phyloP scores from a whole-genome alignment of 495 filamentous ascomycete species.

The Gamarada debralockiae region DNA sequence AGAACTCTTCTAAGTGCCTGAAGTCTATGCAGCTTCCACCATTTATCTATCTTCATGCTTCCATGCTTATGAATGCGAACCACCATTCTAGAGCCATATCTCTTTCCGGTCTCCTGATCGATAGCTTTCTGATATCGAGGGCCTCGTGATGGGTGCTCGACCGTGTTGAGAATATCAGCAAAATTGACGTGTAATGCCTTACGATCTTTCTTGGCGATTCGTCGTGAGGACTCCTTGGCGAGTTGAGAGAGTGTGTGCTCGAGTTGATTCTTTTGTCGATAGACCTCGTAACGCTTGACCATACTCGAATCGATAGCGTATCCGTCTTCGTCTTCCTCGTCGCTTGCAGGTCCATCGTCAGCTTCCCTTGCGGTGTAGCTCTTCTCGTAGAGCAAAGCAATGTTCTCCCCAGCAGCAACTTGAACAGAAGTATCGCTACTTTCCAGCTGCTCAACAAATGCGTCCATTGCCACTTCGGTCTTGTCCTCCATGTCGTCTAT shows the following conservation, averaged over 20 bases:
- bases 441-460: slow-evolving; percentile 86
- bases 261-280: slow-evolving; percentile 32
- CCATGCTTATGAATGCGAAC: slow-evolving; percentile 70
- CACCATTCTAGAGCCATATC: slow-evolving; percentile 74
- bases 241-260: slow-evolving; percentile 39
- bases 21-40: slow-evolving; percentile 83
- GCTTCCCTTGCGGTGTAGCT: slow-evolving; percentile 65
- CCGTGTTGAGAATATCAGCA: slow-evolving; percentile 75
- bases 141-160: slow-evolving; percentile 72
- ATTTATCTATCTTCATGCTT: slow-evolving; percentile 77
- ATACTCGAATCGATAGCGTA: slow-evolving; percentile 32
- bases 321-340: slow-evolving; percentile 46
- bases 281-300: slow-evolving; percentile 36
- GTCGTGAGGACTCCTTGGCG: slow-evolving; percentile 58
- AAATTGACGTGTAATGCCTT: slow-evolving; percentile 77
- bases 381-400: slow-evolving; percentile 87
- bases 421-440: slow-evolving; percentile 74
- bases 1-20: slow-evolving; percentile 73
- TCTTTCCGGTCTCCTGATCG: slow-evolving; percentile 63
- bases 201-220: slow-evolving; percentile 74
- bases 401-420: slow-evolving; percentile 83
- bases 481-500: slow-evolving; percentile 75
- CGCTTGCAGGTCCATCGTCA: slow-evolving; percentile 47
- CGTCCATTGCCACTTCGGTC: slow-evolving; percentile 73
- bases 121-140: slow-evolving; percentile 70